Evolutionary conservation across 1,284 basidiomycete species (phyloP), one percentile per base, ranked within the genome.

Genomic region (Cryptococcus sp.): DNA sequence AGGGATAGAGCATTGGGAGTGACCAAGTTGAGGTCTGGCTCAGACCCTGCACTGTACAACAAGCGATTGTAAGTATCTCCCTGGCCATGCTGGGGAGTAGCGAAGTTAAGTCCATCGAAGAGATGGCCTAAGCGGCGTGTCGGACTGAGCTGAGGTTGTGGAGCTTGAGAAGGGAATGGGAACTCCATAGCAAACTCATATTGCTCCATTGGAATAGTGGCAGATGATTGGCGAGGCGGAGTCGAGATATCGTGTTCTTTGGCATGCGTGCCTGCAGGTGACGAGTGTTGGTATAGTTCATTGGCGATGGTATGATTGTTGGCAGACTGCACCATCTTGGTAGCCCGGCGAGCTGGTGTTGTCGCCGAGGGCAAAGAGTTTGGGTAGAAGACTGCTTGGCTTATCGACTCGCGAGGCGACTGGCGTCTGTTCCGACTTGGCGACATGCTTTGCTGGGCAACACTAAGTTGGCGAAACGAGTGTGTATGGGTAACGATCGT

Each of bases 301-400:
- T 13, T 34, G 8, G 29, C 29, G 29, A 10, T 7, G 29, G 29
- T 10, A 10, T 34, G 8, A 34, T 13, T 34, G 79, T 20, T 83
- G 84, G 70, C 93, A 93, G 45, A 82, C 79, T 3, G n/a, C 55
- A 45, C 17, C 39, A 47, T 48, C 47, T 57, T 60, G 8, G 55
- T 54, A 16, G 52, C 15, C 38, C 52, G 51, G 15, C 55, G 49
- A n/a, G 50, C 43, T 2, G 13, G 8, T 34, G 29, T 10, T 34
- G 29, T 34, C 15, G 61, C 57, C 19, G 61, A 57, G 29, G 61
- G 61, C 16, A 62, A 40, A 4, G 57, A 56, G 13, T 49, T 50
- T 19, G 62, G 59, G 43, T 66, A 66, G 49, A 66, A 66, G 44
- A 66, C 64, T 22, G 64, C 54, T 51, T 64, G 58, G 46, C 57